Evolutionary conservation across 2,329 filamentous ascomycete species (phyloP), one percentile per base, ranked within the genome.

Genomic region (Zalaria sp.): DNA sequence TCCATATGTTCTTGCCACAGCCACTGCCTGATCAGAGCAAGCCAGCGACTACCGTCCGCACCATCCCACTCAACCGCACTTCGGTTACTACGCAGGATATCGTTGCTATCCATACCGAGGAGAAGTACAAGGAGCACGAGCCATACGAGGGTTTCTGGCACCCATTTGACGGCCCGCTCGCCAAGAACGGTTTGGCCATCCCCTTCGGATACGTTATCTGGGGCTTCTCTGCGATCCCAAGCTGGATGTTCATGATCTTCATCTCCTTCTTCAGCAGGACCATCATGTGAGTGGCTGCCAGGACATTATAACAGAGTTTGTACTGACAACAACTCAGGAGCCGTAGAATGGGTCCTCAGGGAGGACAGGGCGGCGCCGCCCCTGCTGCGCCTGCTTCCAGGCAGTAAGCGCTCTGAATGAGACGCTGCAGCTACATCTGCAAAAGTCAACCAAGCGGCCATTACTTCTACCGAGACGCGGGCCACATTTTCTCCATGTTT

Each of bases 241-340:
- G 70, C 51, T 89, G 83, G 83, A 63, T 76, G 42, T 78, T 86
- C 56, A 88, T 89, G 83, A 70, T 89, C 51, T 57, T 75, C 38
- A 70, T 89, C 51, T 83, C 79, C 41, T 77, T 88, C 58, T 55
- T 81, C 48, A 85, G 78, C 69, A 73, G 83, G 57, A 73, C 68
- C 44, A 73, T 88, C 61, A 86, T 88, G 83, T 86, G 66, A 73
- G 81, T 70, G n/a, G 29, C n/a, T 7, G 29, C 29, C 7, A 32
- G 29, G 29, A 32, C 7, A n/a, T 7, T 7, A 32, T 32, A n/a
- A 32, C n/a, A n/a, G 29, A 32, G 7, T 32, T 32, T 32, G n/a
- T 32, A n/a, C 29, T 32, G 29, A 32, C 29, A n/a, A n/a, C 3
- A 7, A 7, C 7, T 32, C 29, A 32, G 29, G 29, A 32, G 29